Evolutionary conservation across 1,284 basidiomycete genomes (phyloP), one percentile per base, ranked within the genome.

Genomic region (Heterobasidion parviporum): DNA sequence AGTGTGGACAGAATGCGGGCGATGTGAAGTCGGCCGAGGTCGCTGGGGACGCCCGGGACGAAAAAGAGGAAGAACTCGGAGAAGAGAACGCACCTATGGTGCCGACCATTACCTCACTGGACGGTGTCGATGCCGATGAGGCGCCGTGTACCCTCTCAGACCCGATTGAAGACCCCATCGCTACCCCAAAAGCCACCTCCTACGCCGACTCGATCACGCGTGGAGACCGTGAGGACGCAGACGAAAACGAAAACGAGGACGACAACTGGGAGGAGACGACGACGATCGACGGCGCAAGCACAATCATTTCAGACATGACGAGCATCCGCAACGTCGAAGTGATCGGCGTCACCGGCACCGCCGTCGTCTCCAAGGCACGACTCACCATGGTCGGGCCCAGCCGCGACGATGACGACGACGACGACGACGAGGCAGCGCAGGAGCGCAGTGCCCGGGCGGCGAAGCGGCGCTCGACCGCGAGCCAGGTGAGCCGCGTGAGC

Each of bases 401-500:
- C 26, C 49, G 15, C 48, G 4, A 49, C 51, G 6, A 18, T 35
- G n/a, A 50, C 16, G 4, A 49, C 51, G 6, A 18, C 38, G n/a
- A 50, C 16, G 8, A 35, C 49, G 6, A 26, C 18, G 18, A 38
- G 38, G 44, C 6, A 32, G 38, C 41, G n/a, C 12, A 9, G 20
- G 26, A 33, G 47, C 47, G 55, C 26, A 55, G 53, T 7, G 65
- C 65, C 50, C 60, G 64, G 14, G 55, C 62, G 38, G 18, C 58
- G 38, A 57, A 55, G n/a, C 41, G 16, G 6, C 14, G 12, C 14
- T 44, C 41, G 41, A 26, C 26, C 26, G 26, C 26, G 26, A 26
- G 26, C 26, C 60, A 61, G 38, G 49, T 57, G 14, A 65, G 72
- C 54, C 70, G 75, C 6, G 78, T 86, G 10, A 73, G 73, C 36